Base-by-base conservation (phyloP, 345 rosid genomes). In the Camelina neglecta region DNA sequence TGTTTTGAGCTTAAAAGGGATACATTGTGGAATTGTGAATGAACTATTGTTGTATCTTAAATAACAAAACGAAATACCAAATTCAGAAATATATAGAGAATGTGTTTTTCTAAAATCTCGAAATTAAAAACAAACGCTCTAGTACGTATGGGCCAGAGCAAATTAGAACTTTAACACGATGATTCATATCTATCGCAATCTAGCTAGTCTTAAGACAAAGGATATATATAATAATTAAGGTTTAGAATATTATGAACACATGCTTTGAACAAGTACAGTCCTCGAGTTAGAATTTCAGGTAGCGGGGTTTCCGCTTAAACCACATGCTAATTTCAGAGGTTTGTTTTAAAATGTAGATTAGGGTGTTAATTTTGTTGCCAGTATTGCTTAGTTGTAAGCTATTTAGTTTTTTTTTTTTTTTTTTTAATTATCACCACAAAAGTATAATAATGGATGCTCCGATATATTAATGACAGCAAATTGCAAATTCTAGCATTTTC, bases 241-340 rank as follows among this genome's bases (percentile, higher is more conserved):
- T 68, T 38, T 41, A n/a, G 33, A 75, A 57, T 36, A 45, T 66
- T 29, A 45, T 66, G 42, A 74, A 39, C 62, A 62, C 15, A 79
- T 58, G 71, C 65, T 74, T 64, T 67, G 59, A 58, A 53, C 66
- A 68, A 47, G 61, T 70, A 72, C 60, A 65, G 29, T 11, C 47
- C 47, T 18, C 69, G 38, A 74, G 57, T 59, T 76, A 75, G 83
- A 85, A 83, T 86, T 81, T 83, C 70, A 76, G 77, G 74, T 65
- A 73, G 81, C 89, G 87, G 49, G 42, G 74, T 70, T 81, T 77
- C 77, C 88, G 86, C 76, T 81, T 47, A 38, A 76, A 51, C 72
- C 89, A 85, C 88, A 75, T 73, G 85, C 81, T 79, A 72, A 66
- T 72, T 73, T 66, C 73, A 21, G n/a, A 10, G 8, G 20, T 31